Evolutionary conservation across 192 early-diverging fungal species (phyloP).

Genomic region (Rhizophagus prolifer): DNA sequence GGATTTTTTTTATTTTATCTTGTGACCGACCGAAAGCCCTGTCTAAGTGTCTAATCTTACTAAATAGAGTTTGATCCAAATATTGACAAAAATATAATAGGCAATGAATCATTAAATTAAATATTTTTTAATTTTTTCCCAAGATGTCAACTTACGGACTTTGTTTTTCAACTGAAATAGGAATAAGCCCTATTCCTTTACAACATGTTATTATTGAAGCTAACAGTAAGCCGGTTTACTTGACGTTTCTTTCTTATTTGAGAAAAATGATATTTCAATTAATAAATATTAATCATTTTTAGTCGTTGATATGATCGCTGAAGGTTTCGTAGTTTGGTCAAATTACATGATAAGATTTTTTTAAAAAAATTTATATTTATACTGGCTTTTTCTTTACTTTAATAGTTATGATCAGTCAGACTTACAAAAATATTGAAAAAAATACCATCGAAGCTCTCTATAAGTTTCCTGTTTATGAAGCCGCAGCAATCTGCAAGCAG

Average conservation of each 20-base stretch:
- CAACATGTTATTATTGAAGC: slow-evolving; percentile 19
- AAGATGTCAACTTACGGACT: no score
- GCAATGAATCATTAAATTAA: no score
- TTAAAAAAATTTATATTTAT: neutral
- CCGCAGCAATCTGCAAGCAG: slow-evolving; percentile 21
- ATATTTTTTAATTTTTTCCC: no score
- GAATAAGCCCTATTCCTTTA: slow-evolving; percentile 13
- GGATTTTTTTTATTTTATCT: no score
- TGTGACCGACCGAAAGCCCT: no score
- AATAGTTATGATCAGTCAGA: slow-evolving; percentile 10
- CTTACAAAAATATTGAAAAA: slow-evolving; percentile 21
- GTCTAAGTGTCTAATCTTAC: no score
- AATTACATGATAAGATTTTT: no score
- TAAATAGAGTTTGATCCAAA: no score
- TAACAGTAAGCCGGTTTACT: neutral
- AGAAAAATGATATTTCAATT: neutral
- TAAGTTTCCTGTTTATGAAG: slow-evolving; percentile 25
- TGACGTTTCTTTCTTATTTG: neutral
- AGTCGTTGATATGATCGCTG: slow-evolving; percentile 30
- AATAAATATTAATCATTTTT: neutral
- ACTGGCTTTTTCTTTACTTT: neutral
- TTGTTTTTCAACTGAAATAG: neutral
- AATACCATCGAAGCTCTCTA: slow-evolving; percentile 13
- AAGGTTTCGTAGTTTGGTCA: slow-evolving; percentile 1
- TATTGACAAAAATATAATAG: no score